Percentiles rank a stretch among this genome's conserved stretches.
Conservation (phyloP, 2,329 filamentous ascomycete species). For the Alternaria angustiovoidea region DNA sequence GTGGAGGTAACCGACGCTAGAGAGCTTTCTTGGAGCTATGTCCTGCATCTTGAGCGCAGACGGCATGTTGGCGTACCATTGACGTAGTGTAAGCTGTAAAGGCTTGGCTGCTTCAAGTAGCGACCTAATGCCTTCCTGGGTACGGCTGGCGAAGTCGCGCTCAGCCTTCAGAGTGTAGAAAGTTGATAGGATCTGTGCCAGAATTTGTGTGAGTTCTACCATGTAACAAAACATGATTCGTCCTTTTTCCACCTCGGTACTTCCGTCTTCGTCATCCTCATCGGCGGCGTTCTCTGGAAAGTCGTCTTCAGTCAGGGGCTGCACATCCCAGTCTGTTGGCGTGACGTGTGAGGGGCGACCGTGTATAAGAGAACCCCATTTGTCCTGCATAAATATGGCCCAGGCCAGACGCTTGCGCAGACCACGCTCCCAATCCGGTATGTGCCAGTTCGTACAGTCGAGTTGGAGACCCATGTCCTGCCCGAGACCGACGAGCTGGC, state of each 20-base stretch:
- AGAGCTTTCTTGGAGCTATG: conserved; percentile 40
- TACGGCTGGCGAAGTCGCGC: conserved; percentile 53
- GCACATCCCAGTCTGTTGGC: conserved; percentile 64
- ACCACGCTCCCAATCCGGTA: conserved; percentile 70
- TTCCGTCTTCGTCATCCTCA: conserved; percentile 46
- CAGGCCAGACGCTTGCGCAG: conserved; percentile 69
- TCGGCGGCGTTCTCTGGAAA: conserved; percentile 51
- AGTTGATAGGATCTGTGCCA: conserved; percentile 60
- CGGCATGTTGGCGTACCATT: conserved; percentile 62
- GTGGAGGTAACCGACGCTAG: conserved; percentile 52
- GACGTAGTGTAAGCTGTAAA: conserved; percentile 60
- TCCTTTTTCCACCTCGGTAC: conserved; percentile 46
- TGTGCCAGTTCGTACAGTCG: conserved; percentile 68
- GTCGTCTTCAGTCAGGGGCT: conserved; percentile 54
- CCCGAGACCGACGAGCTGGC: conserved; percentile 50
- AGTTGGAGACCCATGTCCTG: conserved; percentile 56
- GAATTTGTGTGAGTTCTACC: conserved; percentile 61
- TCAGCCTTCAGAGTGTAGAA: conserved; percentile 62
- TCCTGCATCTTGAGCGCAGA: conserved; percentile 60
- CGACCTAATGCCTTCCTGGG: conserved; percentile 57
- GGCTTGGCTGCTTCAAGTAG: conserved; percentile 63
- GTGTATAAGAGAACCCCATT: conserved; percentile 66
- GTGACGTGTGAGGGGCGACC: conserved; percentile 66
- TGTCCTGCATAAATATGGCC: conserved; percentile 72
- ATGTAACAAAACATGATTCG: conserved; percentile 59